Base-by-base conservation (phyloP, 257 asterid genomes). In the Agastache rugosa region DNA sequence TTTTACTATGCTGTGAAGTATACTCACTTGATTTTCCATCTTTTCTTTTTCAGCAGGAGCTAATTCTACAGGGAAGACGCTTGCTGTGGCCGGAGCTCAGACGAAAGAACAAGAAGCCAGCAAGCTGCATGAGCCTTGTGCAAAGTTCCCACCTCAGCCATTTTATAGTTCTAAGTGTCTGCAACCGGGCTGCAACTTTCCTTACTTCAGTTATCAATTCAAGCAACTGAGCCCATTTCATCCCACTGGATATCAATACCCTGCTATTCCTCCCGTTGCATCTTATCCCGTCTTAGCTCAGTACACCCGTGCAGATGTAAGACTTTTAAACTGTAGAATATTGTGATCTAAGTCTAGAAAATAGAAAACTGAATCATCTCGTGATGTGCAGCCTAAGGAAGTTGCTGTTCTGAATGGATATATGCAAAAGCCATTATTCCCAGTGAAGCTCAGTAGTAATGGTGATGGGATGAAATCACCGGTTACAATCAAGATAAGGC, bases 31-130 rank as follows among this genome's bases (percentile, higher is more conserved):
- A 48, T 80, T 61, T 17, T 39, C 27, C 22, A 39, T 75, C 47
- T 41, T 81, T 50, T 50, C 42, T 59, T 70, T 53, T 69, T 22
- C 47, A 45, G 35, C 55, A 82, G 85, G 86, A 53, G 27, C 79
- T 58, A 22, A 22, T 62, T 37, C 77, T 6, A 37, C 14, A 20
- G 88, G 87, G 34, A 64, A 29, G 78, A 60, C 67, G 25, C 56
- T 77, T 65, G 11, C 59, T 67, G 81, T 84, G 75, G 79, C 73
- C 47, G 62, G 69, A 65, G 85, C 78, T 75, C 75, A 44, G 67
- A 7, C 11, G 11, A 63, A 31, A 79, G 77, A 71, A 35, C 81
- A 71, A 29, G 56, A 50, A 45, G 2, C 61, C 20, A 34, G 29
- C 74, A 47, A n/a, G 11, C 39, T 70, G 63, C 78, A 71, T 11